Percentiles rank a stretch among this genome's conserved stretches.
Conservation (phyloP, 2,329 filamentous ascomycete species). For the Penicillium sp. region DNA sequence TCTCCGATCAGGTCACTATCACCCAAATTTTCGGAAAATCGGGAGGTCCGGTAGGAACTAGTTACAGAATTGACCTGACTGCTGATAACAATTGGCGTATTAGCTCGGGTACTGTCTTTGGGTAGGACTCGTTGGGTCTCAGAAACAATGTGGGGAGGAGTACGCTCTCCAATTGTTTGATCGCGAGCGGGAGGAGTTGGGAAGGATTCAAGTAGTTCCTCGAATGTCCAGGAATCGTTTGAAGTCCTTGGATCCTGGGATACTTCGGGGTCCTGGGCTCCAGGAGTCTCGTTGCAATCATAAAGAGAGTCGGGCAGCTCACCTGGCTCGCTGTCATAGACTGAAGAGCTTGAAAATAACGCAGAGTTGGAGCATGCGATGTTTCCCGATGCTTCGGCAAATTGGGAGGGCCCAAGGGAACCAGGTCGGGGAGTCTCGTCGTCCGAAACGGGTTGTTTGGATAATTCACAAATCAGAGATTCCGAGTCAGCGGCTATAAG, state of each 20-base stretch:
- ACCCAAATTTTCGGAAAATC: background rate
- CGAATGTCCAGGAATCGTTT: background rate
- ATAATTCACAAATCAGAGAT: background rate
- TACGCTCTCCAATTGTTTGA: background rate
- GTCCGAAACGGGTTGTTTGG: background rate
- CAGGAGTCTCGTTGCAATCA: background rate
- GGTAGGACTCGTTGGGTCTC: background rate
- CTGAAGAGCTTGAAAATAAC: background rate
- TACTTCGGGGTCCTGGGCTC: background rate
- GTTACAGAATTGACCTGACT: background rate
- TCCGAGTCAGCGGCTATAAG: background rate
- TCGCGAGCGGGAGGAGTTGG: background rate
- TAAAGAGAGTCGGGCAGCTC: background rate
- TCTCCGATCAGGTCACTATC: background rate
- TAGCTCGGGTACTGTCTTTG: background rate
- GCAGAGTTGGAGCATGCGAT: background rate
- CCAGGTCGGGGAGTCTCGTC: background rate
- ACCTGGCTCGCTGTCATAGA: conserved; percentile 6
- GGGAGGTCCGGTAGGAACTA: background rate
- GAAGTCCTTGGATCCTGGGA: background rate
- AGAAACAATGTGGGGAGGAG: background rate
- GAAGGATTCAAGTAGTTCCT: background rate
- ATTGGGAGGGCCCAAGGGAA: background rate
- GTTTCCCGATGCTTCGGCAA: background rate
- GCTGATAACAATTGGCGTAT: background rate